These are phyloP conservation scores for Furcasterigmium sp. DNA, from an alignment of 2,329 filamentous ascomycete species.

Conservation along the genomic window DNA sequence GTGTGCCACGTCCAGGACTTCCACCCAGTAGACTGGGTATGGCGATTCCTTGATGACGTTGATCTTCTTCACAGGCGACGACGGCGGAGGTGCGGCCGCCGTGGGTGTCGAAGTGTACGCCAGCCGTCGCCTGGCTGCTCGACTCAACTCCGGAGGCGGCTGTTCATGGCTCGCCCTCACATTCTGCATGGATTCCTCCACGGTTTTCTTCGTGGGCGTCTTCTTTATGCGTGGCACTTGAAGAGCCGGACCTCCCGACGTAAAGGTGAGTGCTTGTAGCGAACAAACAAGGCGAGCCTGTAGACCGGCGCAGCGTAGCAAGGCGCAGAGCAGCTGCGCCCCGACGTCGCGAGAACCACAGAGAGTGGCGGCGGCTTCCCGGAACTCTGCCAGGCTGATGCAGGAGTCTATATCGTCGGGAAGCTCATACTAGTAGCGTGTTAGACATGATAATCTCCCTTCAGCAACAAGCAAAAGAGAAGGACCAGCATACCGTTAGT, in stretches of 20 bases:
- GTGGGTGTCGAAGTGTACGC: slow-evolving; percentile 49
- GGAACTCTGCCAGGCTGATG: slow-evolving; percentile 69
- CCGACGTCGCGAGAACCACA: slow-evolving; percentile 85
- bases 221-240: slow-evolving; percentile 30
- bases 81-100: slow-evolving; percentile 30
- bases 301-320: slow-evolving; percentile 78
- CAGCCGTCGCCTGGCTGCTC: slow-evolving; percentile 41
- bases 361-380: slow-evolving; percentile 60
- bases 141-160: slow-evolving; percentile 20
- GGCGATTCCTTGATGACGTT: slow-evolving; percentile 60
- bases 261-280: slow-evolving; percentile 73
- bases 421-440: slow-evolving; percentile 41
- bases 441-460: slow-evolving; percentile 18
- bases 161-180: slow-evolving; percentile 27
- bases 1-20: slow-evolving; percentile 77
- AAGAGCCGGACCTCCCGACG: slow-evolving; percentile 44
- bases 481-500: slow-evolving; percentile 39
- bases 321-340: slow-evolving; percentile 82
- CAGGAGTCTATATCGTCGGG: slow-evolving; percentile 62
- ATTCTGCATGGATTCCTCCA: slow-evolving; percentile 28
- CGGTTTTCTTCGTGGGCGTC: slow-evolving; percentile 19
- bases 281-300: slow-evolving; percentile 84
- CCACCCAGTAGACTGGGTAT: slow-evolving; percentile 90
- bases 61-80: slow-evolving; percentile 22
- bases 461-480: not conserved